Conservation (phyloP, 2,329 filamentous ascomycete genomes). For the Stachybotrys elegans region DNA sequence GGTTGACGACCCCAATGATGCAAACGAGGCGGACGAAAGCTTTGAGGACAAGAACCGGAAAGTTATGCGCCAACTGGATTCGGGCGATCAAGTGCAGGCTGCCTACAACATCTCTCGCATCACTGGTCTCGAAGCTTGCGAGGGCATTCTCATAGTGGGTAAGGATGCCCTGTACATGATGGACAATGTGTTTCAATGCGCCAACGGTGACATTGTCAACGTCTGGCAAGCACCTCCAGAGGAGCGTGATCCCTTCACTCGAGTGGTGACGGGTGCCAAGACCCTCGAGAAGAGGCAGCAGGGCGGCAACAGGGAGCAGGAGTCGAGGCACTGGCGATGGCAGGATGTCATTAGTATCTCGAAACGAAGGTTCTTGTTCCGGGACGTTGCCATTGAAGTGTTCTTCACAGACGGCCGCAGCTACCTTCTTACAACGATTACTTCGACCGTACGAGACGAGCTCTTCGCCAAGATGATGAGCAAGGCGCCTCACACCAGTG, state of each 20-base stretch:
- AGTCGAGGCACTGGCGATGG: conserved; percentile 90
- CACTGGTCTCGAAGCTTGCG: conserved; percentile 85
- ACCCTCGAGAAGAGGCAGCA: conserved; percentile 56
- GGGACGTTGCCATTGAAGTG: conserved; percentile 92
- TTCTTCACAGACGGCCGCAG: conserved; percentile 97
- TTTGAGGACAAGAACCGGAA: conserved; percentile 98
- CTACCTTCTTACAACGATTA: conserved; percentile 84
- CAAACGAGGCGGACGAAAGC: conserved; percentile 65
- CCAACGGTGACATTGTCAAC: conserved; percentile 94
- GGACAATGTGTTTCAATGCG: conserved; percentile 92
- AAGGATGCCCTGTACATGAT: conserved; percentile 91
- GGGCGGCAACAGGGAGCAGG: conserved; percentile 59
- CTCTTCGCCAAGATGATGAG: conserved; percentile 69
- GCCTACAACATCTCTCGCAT: conserved; percentile 96
- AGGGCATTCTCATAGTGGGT: conserved; percentile 88
- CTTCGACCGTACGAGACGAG: conserved; percentile 68
- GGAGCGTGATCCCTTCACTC: conserved; percentile 90
- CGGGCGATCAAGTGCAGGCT: conserved; percentile 85
- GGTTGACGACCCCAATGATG: conserved; percentile 85
- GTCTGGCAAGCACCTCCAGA: conserved; percentile 90
- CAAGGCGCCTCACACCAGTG: conserved; percentile 76
- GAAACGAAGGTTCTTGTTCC: conserved; percentile 89
- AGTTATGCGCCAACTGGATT: conserved; percentile 89
- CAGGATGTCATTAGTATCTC: conserved; percentile 91
- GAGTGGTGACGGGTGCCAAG: conserved; percentile 74